phyloP scores from a whole-genome alignment of 352 stramenopile species.

The Globisporangium uncinulatum region DNA sequence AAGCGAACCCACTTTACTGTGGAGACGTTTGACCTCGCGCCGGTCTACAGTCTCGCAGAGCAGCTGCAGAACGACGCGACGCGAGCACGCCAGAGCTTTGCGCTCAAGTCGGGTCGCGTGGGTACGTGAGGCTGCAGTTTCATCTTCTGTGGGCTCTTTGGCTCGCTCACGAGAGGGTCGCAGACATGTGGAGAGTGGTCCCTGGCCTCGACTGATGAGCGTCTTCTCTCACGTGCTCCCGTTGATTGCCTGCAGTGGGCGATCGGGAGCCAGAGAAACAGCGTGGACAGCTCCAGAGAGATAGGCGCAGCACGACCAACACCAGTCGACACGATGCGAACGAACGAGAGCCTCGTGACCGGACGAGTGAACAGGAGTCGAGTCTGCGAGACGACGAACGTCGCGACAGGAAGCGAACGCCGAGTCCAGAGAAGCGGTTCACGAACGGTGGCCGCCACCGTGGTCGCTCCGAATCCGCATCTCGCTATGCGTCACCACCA shows the following conservation, averaged over 20 bases:
- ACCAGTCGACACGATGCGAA: background rate
- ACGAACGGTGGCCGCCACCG: slow-evolving; percentile 17
- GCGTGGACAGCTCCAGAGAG: slow-evolving; percentile 16
- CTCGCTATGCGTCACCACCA: slow-evolving; percentile 23
- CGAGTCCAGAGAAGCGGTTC: slow-evolving; percentile 21
- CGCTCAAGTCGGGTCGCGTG: slow-evolving; percentile 50
- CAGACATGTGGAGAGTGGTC: too few species aligned
- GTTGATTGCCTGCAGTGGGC: slow-evolving; percentile 12
- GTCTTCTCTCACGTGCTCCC: background rate
- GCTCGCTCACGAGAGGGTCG: background rate
- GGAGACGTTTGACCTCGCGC: slow-evolving; percentile 48
- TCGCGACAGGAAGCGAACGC: slow-evolving; percentile 13
- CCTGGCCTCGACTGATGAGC: background rate
- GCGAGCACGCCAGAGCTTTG: slow-evolving; percentile 32
- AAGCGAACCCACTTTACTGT: slow-evolving; percentile 38
- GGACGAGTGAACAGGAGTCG: background rate
- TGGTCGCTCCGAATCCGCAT: slow-evolving; percentile 10
- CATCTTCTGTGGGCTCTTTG: background rate
- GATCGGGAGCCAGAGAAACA: slow-evolving; percentile 19
- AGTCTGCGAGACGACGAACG: slow-evolving; percentile 7
- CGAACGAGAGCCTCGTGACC: background rate
- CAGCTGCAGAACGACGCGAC: slow-evolving; percentile 49
- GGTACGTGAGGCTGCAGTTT: slow-evolving; percentile 24
- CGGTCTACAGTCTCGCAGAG: slow-evolving; percentile 64
- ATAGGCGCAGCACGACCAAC: background rate